Conservation (phyloP, 2,329 filamentous ascomycete species). For the Neofusicoccum ribis region DNA sequence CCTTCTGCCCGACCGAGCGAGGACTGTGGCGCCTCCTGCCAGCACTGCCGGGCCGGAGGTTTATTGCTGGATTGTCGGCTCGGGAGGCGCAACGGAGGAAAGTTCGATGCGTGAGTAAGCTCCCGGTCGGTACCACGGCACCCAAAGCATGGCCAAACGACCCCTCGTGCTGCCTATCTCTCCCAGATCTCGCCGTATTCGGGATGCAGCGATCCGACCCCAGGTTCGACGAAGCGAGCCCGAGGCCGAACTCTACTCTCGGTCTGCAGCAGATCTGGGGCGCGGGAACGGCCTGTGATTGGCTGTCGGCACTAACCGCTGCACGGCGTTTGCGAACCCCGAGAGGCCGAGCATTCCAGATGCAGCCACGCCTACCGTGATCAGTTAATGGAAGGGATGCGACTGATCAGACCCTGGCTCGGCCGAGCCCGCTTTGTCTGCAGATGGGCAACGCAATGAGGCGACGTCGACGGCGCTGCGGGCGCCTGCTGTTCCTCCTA, state of each 20-base stretch:
- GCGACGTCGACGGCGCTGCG: neutral
- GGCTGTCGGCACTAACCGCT: neutral
- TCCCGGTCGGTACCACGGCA: no score
- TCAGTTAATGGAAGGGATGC: neutral
- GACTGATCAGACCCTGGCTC: slow-evolving; percentile 4
- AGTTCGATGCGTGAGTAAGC: no score
- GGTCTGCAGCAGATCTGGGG: neutral
- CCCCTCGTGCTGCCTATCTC: neutral
- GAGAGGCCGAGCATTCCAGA: slow-evolving; percentile 2
- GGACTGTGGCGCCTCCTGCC: no score
- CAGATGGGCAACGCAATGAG: neutral
- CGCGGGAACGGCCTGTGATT: neutral
- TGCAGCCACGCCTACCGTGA: neutral
- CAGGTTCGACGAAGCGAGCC: neutral
- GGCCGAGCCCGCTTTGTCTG: neutral
- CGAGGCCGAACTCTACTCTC: neutral
- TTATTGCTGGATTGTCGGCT: no score
- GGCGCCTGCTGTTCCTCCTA: neutral
- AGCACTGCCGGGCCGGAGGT: no score
- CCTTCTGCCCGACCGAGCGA: no score
- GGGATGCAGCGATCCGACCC: neutral
- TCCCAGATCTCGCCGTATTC: neutral
- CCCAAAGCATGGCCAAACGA: no score
- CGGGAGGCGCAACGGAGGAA: no score
- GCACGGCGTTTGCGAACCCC: neutral